A percentile compares a stretch with the other conserved stretches of the same genome.
Conservation (phyloP, 1,284 basidiomycete genomes). For the Marasmius tenuissimus region DNA sequence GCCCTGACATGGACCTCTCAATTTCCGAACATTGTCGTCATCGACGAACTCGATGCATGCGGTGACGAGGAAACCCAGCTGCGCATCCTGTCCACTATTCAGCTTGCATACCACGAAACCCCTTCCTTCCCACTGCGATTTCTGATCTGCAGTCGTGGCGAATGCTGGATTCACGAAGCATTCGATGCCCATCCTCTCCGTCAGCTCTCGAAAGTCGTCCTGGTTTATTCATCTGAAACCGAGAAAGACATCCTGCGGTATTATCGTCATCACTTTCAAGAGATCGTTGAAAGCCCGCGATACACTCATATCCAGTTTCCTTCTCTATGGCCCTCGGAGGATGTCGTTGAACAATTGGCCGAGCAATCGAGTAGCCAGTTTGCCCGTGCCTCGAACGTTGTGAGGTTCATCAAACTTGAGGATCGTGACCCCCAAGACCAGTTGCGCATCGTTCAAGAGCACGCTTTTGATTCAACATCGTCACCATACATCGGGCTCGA, state of each 20-base stretch:
- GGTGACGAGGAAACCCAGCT: background rate
- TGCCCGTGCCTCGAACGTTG: slow-evolving; percentile 24
- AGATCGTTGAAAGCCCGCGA: background rate
- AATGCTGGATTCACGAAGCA: slow-evolving; percentile 23
- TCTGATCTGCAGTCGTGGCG: slow-evolving; percentile 23
- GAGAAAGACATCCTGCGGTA: background rate
- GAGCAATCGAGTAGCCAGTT: slow-evolving; percentile 22
- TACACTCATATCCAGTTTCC: background rate
- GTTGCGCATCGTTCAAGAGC: slow-evolving; percentile 18
- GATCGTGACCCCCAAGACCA: slow-evolving; percentile 21
- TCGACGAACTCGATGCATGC: slow-evolving; percentile 5
- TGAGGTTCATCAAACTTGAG: slow-evolving; percentile 22
- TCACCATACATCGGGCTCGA: no score
- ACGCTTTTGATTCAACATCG: background rate
- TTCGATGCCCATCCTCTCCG: background rate
- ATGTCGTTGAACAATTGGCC: slow-evolving; percentile 19
- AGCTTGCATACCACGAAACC: background rate
- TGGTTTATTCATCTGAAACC: background rate
- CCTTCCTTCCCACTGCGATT: slow-evolving; percentile 20
- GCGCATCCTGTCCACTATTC: background rate
- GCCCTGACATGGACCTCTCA: background rate
- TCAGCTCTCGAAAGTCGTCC: background rate
- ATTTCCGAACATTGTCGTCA: background rate
- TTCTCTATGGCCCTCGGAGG: slow-evolving; percentile 17
- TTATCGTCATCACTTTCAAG: background rate